Percentiles rank a stretch among this genome's conserved stretches.
Conservation (phyloP, 2,329 filamentous ascomycete species). For the Hypoxylon sp. region DNA sequence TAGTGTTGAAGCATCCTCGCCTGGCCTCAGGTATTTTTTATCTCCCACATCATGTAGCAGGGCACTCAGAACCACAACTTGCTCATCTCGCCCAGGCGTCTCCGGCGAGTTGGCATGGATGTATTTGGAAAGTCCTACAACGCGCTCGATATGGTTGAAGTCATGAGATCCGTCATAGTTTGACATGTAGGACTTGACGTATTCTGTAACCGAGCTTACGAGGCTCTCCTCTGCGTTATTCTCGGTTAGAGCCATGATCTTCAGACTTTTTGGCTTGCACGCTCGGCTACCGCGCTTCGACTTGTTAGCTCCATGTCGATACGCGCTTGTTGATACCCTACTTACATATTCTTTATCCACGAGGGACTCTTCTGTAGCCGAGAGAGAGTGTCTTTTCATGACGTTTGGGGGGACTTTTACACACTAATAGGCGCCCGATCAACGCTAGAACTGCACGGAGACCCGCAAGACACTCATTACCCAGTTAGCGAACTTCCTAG, state of each 20-base stretch:
- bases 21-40: slow-evolving; percentile 78
- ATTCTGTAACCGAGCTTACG: slow-evolving; percentile 68
- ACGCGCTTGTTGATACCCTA: slow-evolving; percentile 48
- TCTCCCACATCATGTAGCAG: slow-evolving; percentile 92
- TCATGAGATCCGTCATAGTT: slow-evolving; percentile 89
- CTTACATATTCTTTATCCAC: slow-evolving; percentile 40
- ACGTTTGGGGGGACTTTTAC: slow-evolving; percentile 2
- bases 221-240: slow-evolving; percentile 57
- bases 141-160: slow-evolving; percentile 85
- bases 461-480: slow-evolving; percentile 39
- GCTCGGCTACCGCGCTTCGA: slow-evolving; percentile 41
- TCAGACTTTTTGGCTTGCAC: slow-evolving; percentile 35
- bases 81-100: slow-evolving; percentile 58
- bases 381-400: slow-evolving; percentile 31
- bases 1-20: slow-evolving; percentile 68
- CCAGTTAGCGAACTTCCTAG: slow-evolving; percentile 27
- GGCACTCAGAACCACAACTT: slow-evolving; percentile 75
- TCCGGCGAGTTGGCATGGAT: slow-evolving; percentile 64
- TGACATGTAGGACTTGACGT: slow-evolving; percentile 79
- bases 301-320: slow-evolving; percentile 45
- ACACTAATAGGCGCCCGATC: slow-evolving; percentile 41
- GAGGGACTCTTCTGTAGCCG: slow-evolving; percentile 31
- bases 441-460: slow-evolving; percentile 36
- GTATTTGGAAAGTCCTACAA: slow-evolving; percentile 77
- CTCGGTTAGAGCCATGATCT: slow-evolving; percentile 46